phyloP scores from a whole-genome alignment of 495 filamentous ascomycete genomes.

The Penicillium dipodomyicola region DNA sequence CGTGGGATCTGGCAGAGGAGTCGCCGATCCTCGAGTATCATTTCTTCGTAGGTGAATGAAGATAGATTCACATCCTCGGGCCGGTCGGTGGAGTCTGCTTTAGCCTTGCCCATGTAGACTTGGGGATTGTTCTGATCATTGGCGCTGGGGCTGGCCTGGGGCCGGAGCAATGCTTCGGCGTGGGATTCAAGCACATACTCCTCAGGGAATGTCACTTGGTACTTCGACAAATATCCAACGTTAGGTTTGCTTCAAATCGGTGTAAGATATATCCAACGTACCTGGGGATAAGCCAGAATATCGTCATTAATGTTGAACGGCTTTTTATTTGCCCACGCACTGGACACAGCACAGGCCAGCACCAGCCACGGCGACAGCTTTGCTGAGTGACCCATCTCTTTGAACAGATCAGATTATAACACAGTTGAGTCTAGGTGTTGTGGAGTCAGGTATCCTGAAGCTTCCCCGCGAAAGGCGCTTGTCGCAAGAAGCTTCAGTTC shows the following conservation, averaged over 20 bases:
- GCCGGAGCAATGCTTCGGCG: constrained; percentile 58
- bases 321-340: constrained; percentile 52
- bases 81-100: constrained; percentile 10
- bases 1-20: constrained; percentile 86
- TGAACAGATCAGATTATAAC: background rate
- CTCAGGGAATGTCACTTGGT: constrained; percentile 76
- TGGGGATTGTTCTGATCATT: constrained; percentile 28
- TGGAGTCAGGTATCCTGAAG: background rate
- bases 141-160: constrained; percentile 21
- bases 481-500: constrained; percentile 9
- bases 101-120: constrained; percentile 22
- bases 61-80: background rate
- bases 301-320: constrained; percentile 87
- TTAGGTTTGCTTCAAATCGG: constrained; percentile 7
- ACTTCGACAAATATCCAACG: constrained; percentile 49
- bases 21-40: constrained; percentile 64
- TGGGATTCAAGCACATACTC: constrained; percentile 69
- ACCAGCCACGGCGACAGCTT: constrained; percentile 30
- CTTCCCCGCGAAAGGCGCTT: constrained; percentile 4
- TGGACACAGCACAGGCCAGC: constrained; percentile 37
- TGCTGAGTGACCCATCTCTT: constrained; percentile 31
- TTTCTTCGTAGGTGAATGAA: constrained; percentile 43
- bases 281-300: constrained; percentile 87
- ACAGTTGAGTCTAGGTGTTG: constrained; percentile 1
- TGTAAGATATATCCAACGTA: constrained; percentile 34